A percentile compares a stretch with the other conserved stretches of the same genome.
These are phyloP conservation scores for Penicillium verhagenii DNA, from an alignment of 495 filamentous ascomycete species.

Conservation along the genomic window DNA sequence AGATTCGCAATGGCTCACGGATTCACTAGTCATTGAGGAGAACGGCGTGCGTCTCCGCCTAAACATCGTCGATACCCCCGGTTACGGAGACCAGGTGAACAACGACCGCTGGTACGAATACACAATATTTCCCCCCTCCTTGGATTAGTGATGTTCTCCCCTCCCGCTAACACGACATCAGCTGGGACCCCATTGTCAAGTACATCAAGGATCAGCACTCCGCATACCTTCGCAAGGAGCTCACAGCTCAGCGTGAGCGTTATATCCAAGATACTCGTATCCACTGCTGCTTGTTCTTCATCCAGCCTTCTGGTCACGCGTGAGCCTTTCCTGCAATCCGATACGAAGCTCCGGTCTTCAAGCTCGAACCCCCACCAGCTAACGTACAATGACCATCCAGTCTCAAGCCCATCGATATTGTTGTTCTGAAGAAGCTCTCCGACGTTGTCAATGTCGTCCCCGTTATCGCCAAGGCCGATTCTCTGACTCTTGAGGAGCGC, in stretches of 20 bases:
- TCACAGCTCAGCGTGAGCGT: conserved; percentile 98
- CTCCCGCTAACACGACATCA: conserved; percentile 34
- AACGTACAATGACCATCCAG: conserved; percentile 26
- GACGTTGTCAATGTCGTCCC: conserved; percentile 99
- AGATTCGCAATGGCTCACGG: conserved; percentile 17
- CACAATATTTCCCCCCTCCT: neutral
- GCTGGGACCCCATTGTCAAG: conserved; percentile 95
- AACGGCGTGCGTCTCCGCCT: conserved; percentile 78
- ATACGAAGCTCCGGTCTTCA: neutral
- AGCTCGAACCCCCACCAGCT: neutral
- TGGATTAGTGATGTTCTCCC: neutral
- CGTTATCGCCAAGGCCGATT: conserved; percentile 98
- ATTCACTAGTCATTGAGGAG: conserved; percentile 86
- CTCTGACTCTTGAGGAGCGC: conserved; percentile 92
- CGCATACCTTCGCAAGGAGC: conserved; percentile 98
- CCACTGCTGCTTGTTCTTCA: conserved; percentile 99
- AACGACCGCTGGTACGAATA: conserved; percentile 68
- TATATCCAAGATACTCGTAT: conserved; percentile 99
- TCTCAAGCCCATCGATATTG: conserved; percentile 97
- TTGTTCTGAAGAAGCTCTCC: conserved; percentile 97
- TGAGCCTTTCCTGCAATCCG: conserved; percentile 37
- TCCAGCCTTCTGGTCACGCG: conserved; percentile 96
- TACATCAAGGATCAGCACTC: conserved; percentile 99
- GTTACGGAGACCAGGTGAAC: conserved; percentile 80
- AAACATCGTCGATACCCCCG: conserved; percentile 79